Conservation (phyloP, 148 eudicot genomes). For the Fallopia convolvulus region DNA sequence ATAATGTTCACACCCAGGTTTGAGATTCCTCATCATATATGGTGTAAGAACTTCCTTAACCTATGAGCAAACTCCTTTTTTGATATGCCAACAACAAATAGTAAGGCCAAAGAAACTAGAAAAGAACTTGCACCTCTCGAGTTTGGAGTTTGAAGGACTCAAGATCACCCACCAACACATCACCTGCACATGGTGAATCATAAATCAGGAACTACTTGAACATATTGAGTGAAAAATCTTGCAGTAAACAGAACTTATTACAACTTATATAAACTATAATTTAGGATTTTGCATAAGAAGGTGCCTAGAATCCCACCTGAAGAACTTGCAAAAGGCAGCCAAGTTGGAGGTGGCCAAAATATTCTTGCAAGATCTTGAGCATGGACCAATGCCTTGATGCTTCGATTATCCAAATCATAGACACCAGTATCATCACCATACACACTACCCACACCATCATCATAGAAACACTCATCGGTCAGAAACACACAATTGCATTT, state of each 20-base stretch:
- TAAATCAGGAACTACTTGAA: background rate
- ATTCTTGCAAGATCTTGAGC: conserved; percentile 11
- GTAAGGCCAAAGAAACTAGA: background rate
- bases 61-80: background rate
- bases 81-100: background rate
- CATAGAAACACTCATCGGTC: conserved; percentile 14
- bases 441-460: conserved; percentile 11
- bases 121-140: background rate
- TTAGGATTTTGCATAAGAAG: no score
- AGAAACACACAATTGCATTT: conserved; percentile 12
- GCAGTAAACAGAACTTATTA: background rate
- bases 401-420: conserved; percentile 10
- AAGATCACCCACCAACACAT: background rate
- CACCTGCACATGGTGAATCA: background rate
- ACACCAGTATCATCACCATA: conserved; percentile 18
- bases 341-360: conserved; percentile 22
- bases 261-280: no score
- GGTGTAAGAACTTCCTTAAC: background rate
- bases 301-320: background rate
- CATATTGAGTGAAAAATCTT: background rate
- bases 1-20: background rate
- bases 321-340: conserved; percentile 9
- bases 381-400: conserved; percentile 7
- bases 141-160: background rate
- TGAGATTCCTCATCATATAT: background rate